Percentiles rank a stretch among this genome's conserved stretches.
These are phyloP conservation scores for Auricularia cornea DNA, from an alignment of 768 basidiomycete genomes.

Conservation along the genomic window DNA sequence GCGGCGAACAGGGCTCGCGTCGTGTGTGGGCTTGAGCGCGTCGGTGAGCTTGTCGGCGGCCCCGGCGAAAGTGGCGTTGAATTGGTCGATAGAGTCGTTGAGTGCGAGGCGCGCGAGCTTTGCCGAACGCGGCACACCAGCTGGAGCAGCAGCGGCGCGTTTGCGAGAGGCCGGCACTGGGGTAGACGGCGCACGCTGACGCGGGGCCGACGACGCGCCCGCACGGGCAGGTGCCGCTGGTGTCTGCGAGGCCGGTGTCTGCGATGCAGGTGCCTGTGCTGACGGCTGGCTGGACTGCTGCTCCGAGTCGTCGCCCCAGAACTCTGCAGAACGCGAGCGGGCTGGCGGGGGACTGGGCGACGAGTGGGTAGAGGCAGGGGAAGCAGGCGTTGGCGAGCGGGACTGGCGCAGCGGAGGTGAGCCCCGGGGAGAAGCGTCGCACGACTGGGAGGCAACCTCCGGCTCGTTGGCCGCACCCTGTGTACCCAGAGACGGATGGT, in stretches of 20 bases:
- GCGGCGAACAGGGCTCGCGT: background rate
- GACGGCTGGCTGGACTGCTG: no score
- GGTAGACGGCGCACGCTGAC: background rate
- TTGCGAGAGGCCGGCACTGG: background rate
- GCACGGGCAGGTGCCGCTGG: background rate
- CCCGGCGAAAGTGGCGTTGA: background rate
- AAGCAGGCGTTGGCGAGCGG: no score
- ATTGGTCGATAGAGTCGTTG: background rate
- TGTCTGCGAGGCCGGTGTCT: no score
- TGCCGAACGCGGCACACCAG: background rate
- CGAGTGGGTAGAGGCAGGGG: no score
- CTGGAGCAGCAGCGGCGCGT: background rate
- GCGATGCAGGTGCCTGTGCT: no score
- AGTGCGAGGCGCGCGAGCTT: background rate
- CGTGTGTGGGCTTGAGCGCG: background rate
- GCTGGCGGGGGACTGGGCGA: no score
- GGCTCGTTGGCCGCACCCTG: background rate
- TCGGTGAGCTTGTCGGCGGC: background rate
- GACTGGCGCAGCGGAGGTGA: no score
- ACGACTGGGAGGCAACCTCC: background rate
- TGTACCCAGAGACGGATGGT: background rate
- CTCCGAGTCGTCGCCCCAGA: no score
- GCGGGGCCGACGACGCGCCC: background rate
- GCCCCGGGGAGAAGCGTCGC: background rate
- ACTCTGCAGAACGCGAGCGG: no score